Conservation (phyloP, 257 asterid species). For the Echites panduratus region DNA sequence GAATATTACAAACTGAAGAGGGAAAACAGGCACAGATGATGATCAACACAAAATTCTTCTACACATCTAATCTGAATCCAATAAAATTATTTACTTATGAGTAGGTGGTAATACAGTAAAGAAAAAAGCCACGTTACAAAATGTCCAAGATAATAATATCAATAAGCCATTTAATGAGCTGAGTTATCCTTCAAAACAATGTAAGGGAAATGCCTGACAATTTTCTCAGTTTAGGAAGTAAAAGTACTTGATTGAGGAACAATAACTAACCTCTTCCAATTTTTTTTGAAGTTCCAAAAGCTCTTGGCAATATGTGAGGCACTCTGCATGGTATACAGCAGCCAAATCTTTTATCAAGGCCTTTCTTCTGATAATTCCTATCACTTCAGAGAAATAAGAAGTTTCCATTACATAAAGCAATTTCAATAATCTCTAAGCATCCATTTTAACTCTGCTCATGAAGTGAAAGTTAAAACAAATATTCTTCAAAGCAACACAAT, state of each 20-base stretch:
- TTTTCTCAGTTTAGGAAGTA: not conserved
- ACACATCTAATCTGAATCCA: not conserved
- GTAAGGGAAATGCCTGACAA: not conserved
- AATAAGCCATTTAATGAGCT: not conserved
- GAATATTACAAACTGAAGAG: not conserved
- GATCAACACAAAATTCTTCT: not conserved
- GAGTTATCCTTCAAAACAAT: not conserved
- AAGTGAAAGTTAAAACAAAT: not conserved
- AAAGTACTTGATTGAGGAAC: not conserved
- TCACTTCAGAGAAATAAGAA: conserved; percentile 45
- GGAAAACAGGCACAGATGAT: not conserved
- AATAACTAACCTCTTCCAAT: conserved; percentile 57
- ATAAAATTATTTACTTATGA: too few relatives aligned
- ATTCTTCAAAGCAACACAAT: not conserved
- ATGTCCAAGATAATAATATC: too few relatives aligned
- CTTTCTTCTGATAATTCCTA: conserved; percentile 84
- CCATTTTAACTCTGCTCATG: not conserved
- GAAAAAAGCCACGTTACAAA: not conserved
- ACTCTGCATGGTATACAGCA: conserved; percentile 84
- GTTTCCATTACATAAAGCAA: conserved; percentile 11
- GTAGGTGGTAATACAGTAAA: not conserved
- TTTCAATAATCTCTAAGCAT: not conserved
- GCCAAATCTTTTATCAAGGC: conserved; percentile 87
- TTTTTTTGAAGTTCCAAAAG: conserved; percentile 85
- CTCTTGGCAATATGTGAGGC: conserved; percentile 86